Conservation (phyloP, 106 monocot genomes). For the Alisma plantagoaquatica region DNA sequence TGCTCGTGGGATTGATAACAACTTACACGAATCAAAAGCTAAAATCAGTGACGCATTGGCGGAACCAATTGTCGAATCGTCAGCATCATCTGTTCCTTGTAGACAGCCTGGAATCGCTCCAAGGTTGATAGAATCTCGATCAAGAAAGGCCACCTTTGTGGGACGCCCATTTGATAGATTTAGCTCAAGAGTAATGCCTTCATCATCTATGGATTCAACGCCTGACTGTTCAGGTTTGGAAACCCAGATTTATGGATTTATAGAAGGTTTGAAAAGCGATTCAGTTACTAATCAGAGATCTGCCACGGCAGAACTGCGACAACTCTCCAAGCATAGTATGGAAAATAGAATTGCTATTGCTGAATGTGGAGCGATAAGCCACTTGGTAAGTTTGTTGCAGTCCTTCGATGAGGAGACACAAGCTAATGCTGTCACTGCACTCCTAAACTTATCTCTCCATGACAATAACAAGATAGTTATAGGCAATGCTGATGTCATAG, state of each 20-base stretch:
- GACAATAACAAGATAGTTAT: slow-evolving; percentile 86
- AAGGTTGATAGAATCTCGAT: slow-evolving; percentile 24
- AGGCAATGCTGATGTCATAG: slow-evolving; percentile 70
- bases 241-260: slow-evolving; percentile 33
- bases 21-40: slow-evolving; percentile 15
- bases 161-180: slow-evolving; percentile 44
- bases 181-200: slow-evolving; percentile 43
- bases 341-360: slow-evolving; percentile 80
- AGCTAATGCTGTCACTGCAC: slow-evolving; percentile 83
- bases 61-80: slow-evolving; percentile 25
- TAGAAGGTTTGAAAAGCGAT: slow-evolving; percentile 67
- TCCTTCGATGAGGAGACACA: slow-evolving; percentile 58
- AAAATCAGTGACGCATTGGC: slow-evolving; percentile 31
- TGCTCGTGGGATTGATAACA: slow-evolving; percentile 21
- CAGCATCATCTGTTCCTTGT: slow-evolving; percentile 18
- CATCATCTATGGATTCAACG: slow-evolving; percentile 38
- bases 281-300: slow-evolving; percentile 46
- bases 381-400: slow-evolving; percentile 54
- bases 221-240: slow-evolving; percentile 52
- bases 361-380: slow-evolving; percentile 57
- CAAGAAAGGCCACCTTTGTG: slow-evolving; percentile 48
- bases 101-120: slow-evolving; percentile 22
- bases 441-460: slow-evolving; percentile 87
- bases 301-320: slow-evolving; percentile 53
- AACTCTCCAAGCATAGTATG: slow-evolving; percentile 71